Conservation (phyloP, 2,329 filamentous ascomycete species). For the Lasiodiplodia hormozganensis region DNA sequence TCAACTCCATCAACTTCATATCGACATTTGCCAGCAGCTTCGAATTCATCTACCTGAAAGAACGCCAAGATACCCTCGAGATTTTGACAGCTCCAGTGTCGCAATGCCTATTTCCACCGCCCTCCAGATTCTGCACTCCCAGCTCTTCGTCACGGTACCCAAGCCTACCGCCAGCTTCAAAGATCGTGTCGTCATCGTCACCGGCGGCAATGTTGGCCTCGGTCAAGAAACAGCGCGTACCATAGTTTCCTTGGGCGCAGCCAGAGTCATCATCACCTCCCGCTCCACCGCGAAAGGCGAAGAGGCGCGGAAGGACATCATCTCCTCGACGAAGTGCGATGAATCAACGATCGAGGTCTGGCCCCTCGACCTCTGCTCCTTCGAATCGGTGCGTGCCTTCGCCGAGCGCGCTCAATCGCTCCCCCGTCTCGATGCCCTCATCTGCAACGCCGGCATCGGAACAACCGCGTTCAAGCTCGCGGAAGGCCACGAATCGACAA, state of each 20-base stretch:
- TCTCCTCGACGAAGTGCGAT: conserved; percentile 37
- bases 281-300: conserved; percentile 54
- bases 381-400: conserved; percentile 47
- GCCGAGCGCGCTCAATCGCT: conserved; percentile 37
- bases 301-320: conserved; percentile 51
- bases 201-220: conserved; percentile 57
- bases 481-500: conserved; percentile 40
- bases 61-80: no score
- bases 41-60: no score
- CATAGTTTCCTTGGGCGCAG: conserved; percentile 48
- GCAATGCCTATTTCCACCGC: background rate
- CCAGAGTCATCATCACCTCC: conserved; percentile 54
- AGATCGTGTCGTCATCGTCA: conserved; percentile 54
- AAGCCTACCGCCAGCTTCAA: conserved; percentile 37
- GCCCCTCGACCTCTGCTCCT: conserved; percentile 50
- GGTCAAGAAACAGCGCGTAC: conserved; percentile 56
- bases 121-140: conserved; percentile 46
- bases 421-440: conserved; percentile 43
- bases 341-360: conserved; percentile 52
- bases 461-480: conserved; percentile 36
- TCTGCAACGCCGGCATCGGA: conserved; percentile 50
- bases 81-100: no score
- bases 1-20: no score
- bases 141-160: conserved; percentile 48
- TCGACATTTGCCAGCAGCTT: no score